Conservation (phyloP, 371 early-diverging fungal species). For the Mortierella polycephala region DNA sequence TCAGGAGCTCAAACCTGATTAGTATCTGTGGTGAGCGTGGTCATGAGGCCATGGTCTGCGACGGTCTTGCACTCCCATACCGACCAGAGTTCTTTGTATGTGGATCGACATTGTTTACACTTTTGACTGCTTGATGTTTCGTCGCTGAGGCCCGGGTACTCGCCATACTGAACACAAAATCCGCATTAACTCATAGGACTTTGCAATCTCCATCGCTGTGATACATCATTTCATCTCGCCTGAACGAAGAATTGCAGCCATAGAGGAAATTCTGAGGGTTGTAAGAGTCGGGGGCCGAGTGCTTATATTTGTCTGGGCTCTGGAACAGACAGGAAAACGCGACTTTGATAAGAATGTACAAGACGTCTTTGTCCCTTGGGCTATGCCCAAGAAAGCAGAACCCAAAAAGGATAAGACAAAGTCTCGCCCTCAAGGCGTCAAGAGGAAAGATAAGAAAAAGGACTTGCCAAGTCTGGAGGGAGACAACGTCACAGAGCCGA, state of each 20-base stretch:
- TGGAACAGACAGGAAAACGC: constrained; percentile 85
- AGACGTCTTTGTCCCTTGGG: constrained; percentile 97
- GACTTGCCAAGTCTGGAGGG: not conserved
- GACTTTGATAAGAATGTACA: constrained; percentile 83
- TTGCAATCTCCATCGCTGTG: constrained; percentile 94
- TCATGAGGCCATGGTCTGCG: constrained; percentile 87
- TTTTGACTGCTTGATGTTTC: constrained; percentile 15
- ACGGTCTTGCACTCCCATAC: constrained; percentile 85
- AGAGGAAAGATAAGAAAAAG: constrained; percentile 31
- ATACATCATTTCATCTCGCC: constrained; percentile 93
- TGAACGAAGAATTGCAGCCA: constrained; percentile 79
- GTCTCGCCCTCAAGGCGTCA: constrained; percentile 30
- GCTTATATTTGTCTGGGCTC: constrained; percentile 96
- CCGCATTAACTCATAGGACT: constrained; percentile 71
- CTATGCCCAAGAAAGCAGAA: constrained; percentile 58
- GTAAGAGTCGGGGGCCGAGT: constrained; percentile 76
- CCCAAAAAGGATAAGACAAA: constrained; percentile 35
- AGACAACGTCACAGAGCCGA: not conserved
- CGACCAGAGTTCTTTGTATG: constrained; percentile 75
- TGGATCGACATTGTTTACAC: not conserved
- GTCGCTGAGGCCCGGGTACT: not conserved
- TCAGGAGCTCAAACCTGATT: constrained; percentile 81
- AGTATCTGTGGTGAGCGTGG: constrained; percentile 81
- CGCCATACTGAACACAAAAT: not conserved
- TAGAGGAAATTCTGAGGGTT: constrained; percentile 83